Conservation (phyloP, 768 basidiomycete genomes). For the Boletus vinaceobasis region DNA sequence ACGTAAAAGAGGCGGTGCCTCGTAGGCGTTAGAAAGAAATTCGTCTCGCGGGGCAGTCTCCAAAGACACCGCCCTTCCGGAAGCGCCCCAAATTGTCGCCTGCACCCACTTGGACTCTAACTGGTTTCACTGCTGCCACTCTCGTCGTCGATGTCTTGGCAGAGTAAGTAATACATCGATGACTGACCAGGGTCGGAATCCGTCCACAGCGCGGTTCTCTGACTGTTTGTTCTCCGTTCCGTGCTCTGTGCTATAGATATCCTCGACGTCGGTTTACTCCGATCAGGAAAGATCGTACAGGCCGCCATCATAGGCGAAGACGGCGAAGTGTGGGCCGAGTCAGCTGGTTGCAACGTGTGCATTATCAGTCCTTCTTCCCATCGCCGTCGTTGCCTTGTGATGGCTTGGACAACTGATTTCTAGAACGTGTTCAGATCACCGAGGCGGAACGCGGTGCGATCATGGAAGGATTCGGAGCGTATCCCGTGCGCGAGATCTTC, state of each 20-base stretch:
- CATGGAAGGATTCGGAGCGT: constrained; percentile 15
- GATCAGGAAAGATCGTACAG: constrained; percentile 63
- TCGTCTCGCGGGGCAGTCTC: background rate
- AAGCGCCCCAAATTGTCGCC: background rate
- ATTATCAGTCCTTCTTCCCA: background rate
- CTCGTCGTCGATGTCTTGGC: constrained; percentile 24
- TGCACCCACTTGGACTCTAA: background rate
- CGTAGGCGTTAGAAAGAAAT: constrained; percentile 1
- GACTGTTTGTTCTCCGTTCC: background rate
- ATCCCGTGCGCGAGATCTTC: constrained; percentile 21
- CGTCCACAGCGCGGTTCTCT: background rate
- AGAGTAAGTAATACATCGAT: constrained; percentile 18
- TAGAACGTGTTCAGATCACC: constrained; percentile 18
- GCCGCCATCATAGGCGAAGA: constrained; percentile 52
- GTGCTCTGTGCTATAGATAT: constrained; percentile 49
- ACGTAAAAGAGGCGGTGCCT: background rate
- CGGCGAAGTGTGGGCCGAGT: constrained; percentile 32
- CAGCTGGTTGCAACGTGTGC: constrained; percentile 25
- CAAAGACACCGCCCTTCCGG: background rate
- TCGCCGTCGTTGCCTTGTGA: background rate
- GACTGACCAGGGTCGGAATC: background rate
- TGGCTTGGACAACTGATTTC: background rate
- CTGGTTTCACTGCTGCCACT: background rate
- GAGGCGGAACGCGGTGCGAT: constrained; percentile 19
- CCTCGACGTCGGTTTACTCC: constrained; percentile 78